Evolutionary conservation across 331 rosid genomes (phyloP), one percentile per base, ranked within the genome.

Genomic region (Ulmus americana): DNA sequence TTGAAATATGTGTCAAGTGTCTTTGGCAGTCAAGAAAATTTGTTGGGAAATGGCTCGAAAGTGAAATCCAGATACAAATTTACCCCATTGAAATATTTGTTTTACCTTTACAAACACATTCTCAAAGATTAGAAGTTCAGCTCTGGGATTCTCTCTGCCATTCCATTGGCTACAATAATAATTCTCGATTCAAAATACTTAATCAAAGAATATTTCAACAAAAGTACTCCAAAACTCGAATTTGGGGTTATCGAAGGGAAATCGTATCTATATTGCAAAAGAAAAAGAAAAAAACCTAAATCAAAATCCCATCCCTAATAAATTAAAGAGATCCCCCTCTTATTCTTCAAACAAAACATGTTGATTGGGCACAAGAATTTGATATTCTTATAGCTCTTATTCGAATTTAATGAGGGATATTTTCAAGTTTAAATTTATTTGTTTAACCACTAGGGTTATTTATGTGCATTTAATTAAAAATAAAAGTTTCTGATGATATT

Each of bases 141-240:
- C 0, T 73, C 77, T 0, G 82, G 82, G 12, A 74, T 84, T 49
- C 71, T 83, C 45, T 77, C 89, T 0, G 85, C 86, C 2, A 78
- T 92, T 55, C 67, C 81, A 6, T 53, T 86, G 78, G 97, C 95
- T 1, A 74, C 86, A 0, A 76, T 86, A 67, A 85, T 87, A 55
- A 68, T 92, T 60, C 84, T 89, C 3, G 90, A 89, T 66, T 75
- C 95, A 3, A 89, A 83, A 63, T 85, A 80, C 76, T 81, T 92
- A 3, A 43, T 84, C 55, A 92, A 83, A 57, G 91, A 89, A 12
- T 89, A 83, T 44, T 42, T 22, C 43, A 62, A 64, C 0, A 90
- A 80, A 1, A 82, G 68, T 40, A 53, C 67, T 67, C 87, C 28
- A 8, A 79, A 76, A 45, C 55, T 56, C 35, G 79, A 84, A 39